These are phyloP conservation scores for Diaporthe humulicola DNA, from an alignment of 2,329 filamentous ascomycete species.

Conservation along the genomic window DNA sequence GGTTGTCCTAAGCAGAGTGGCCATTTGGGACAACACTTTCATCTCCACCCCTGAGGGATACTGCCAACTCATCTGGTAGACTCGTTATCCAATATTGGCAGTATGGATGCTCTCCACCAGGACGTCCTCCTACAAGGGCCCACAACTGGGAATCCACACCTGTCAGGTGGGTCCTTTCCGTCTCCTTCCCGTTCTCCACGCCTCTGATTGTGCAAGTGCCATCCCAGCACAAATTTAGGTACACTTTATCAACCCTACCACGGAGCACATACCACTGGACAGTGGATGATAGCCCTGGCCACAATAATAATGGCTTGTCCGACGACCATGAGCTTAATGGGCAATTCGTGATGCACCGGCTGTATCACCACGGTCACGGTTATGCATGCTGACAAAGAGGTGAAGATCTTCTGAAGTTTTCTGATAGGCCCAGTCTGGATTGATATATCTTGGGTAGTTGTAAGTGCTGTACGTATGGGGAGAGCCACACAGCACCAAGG, in stretches of 20 bases:
- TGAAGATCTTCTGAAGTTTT: no score
- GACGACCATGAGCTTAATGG: background rate
- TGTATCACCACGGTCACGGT: background rate
- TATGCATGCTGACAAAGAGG: background rate
- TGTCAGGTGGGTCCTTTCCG: slow-evolving; percentile 1
- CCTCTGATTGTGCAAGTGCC: background rate
- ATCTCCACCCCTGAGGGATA: background rate
- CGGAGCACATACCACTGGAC: background rate
- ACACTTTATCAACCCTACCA: background rate
- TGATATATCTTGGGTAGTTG: background rate
- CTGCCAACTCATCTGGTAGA: background rate
- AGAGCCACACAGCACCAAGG: background rate
- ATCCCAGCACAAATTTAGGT: background rate
- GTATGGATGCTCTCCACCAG: background rate
- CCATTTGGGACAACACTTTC: background rate
- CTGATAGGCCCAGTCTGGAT: background rate
- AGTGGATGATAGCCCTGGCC: background rate
- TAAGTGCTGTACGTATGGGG: background rate
- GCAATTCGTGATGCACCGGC: background rate
- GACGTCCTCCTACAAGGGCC: background rate
- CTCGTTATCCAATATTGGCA: background rate
- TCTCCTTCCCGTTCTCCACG: background rate
- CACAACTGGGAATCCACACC: background rate
- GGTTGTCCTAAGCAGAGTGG: no score
- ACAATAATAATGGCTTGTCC: background rate